Conservation (phyloP, 2,329 filamentous ascomycete species). For the Paecilomyces formosus region DNA sequence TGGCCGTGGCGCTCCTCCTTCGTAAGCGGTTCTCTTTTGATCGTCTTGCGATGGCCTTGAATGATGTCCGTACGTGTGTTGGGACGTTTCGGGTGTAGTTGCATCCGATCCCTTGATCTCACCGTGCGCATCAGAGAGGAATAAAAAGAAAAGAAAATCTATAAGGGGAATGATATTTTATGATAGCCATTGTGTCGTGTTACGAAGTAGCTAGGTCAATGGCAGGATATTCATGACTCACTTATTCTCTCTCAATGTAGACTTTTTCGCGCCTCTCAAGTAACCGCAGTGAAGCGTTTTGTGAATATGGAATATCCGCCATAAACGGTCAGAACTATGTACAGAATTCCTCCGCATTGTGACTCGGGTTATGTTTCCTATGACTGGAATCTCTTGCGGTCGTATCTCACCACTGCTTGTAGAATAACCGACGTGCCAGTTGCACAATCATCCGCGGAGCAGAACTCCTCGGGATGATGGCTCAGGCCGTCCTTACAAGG, state of each 20-base stretch:
- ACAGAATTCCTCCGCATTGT: not conserved
- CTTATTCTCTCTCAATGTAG: not conserved
- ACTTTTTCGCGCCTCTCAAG: not conserved
- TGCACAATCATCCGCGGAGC: slow-evolving; percentile 52
- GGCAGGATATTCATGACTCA: slow-evolving; percentile 23
- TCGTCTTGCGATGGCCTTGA: slow-evolving; percentile 24
- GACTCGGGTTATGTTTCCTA: not conserved
- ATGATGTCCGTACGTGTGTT: slow-evolving; percentile 15
- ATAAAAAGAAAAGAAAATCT: slow-evolving; percentile 10
- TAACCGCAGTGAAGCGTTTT: not conserved
- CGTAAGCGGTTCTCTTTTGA: slow-evolving; percentile 24
- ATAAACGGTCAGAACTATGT: not conserved
- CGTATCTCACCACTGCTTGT: slow-evolving; percentile 16
- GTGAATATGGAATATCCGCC: not conserved
- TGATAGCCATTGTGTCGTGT: slow-evolving; percentile 17
- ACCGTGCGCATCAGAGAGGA: slow-evolving; percentile 16
- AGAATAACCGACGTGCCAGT: slow-evolving; percentile 23
- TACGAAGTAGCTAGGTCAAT: slow-evolving; percentile 24
- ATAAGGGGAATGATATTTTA: slow-evolving; percentile 14
- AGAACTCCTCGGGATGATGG: slow-evolving; percentile 58
- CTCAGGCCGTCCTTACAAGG: slow-evolving; percentile 57
- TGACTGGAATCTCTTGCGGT: slow-evolving; percentile 7
- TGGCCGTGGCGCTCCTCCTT: slow-evolving; percentile 70
- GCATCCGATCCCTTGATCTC: not conserved
- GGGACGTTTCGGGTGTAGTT: slow-evolving; percentile 13